phyloP scores from a whole-genome alignment of 1,284 basidiomycete genomes.

The Sporisorium graminicola region DNA sequence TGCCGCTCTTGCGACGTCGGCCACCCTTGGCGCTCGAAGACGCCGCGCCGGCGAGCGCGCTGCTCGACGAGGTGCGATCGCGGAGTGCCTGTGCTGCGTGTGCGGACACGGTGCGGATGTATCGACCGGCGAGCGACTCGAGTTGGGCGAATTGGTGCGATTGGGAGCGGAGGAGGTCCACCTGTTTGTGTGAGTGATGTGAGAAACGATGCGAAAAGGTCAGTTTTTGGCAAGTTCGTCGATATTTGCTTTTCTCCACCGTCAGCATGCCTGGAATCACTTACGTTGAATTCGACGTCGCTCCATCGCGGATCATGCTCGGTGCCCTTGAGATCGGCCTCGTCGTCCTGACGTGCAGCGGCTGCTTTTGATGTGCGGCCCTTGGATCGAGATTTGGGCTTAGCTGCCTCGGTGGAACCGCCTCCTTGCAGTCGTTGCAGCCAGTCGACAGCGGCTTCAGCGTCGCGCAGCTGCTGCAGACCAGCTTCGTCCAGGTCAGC shows the following conservation, averaged over 20 bases:
- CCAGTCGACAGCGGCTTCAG: constrained; percentile 42
- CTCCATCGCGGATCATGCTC: constrained; percentile 55
- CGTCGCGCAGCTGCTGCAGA: constrained; percentile 42
- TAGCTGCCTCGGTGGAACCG: constrained; percentile 9
- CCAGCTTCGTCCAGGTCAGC: constrained; percentile 43
- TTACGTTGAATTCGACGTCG: constrained; percentile 52
- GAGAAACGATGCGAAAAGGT: not conserved
- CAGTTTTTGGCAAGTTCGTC: not conserved
- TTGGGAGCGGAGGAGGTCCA: constrained; percentile 44
- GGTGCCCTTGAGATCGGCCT: constrained; percentile 38
- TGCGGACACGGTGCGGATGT: constrained; percentile 50
- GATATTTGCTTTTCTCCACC: not conserved
- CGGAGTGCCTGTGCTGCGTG: constrained; percentile 52
- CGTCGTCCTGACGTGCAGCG: constrained; percentile 19
- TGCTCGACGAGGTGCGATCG: constrained; percentile 42
- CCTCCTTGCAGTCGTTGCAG: constrained; percentile 20
- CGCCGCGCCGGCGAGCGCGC: constrained; percentile 38
- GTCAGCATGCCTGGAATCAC: not conserved
- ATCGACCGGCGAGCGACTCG: constrained; percentile 43
- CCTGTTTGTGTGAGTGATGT: not conserved
- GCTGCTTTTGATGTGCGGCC: constrained; percentile 36
- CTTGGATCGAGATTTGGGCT: constrained; percentile 30
- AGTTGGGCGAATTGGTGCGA: constrained; percentile 55
- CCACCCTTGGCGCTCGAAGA: constrained; percentile 30
- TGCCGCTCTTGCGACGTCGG: constrained; percentile 25